A percentile compares a stretch with the other conserved stretches of the same genome.
Conservation (phyloP, 2,329 filamentous ascomycete species). For the Chaetomiaceae sp. region DNA sequence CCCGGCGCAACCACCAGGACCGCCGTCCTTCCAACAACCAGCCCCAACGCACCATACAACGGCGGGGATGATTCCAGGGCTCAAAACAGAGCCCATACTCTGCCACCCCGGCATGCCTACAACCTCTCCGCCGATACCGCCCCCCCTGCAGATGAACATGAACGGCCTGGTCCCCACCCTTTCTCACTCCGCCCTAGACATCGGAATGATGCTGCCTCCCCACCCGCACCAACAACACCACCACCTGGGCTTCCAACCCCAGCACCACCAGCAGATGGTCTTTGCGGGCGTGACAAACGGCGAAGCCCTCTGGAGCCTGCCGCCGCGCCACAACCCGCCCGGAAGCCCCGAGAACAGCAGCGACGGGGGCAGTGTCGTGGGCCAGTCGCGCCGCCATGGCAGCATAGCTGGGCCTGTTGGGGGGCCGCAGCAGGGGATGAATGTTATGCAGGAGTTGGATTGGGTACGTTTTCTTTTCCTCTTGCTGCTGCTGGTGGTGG, state of each 20-base stretch:
- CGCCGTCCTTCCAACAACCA: constrained; percentile 1
- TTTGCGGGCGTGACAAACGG: constrained; percentile 46
- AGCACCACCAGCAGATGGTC: constrained; percentile 29
- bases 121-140: background rate
- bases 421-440: background rate
- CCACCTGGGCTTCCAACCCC: background rate
- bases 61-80: background rate
- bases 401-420: constrained; percentile 10
- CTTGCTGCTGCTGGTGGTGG: background rate
- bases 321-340: constrained; percentile 31
- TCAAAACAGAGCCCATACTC: constrained; percentile 19
- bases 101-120: constrained; percentile 2
- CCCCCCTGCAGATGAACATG: background rate
- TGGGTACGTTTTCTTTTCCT: constrained; percentile 49
- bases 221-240: constrained; percentile 13
- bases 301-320: constrained; percentile 42
- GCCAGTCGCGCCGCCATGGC: constrained; percentile 18
- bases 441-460: constrained; percentile 52
- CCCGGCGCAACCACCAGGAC: background rate
- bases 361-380: constrained; percentile 35
- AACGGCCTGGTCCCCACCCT: background rate
- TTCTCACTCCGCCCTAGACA: background rate
- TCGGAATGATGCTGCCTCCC: constrained; percentile 3
- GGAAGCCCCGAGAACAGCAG: constrained; percentile 41
- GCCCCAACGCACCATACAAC: constrained; percentile 2